These are phyloP conservation scores for Cenchrus fungigraminus DNA, from an alignment of 176 grass and related monocot species.

Conservation along the genomic window DNA sequence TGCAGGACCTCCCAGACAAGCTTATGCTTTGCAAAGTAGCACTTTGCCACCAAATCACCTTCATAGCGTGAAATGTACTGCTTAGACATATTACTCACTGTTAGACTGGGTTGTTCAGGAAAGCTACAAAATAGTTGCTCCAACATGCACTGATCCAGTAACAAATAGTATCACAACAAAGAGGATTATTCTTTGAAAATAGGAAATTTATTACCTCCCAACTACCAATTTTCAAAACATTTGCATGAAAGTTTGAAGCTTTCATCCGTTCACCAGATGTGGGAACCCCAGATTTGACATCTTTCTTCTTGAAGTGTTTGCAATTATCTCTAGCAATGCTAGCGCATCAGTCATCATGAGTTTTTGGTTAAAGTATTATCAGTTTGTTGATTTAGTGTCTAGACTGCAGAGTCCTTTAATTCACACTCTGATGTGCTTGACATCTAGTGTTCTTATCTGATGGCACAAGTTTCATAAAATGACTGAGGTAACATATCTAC, in stretches of 20 bases:
- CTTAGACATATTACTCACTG: slow-evolving; percentile 25
- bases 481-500: background rate
- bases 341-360: background rate
- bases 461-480: background rate
- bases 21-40: slow-evolving; percentile 86
- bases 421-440: background rate
- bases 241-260: slow-evolving; percentile 81
- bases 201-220: slow-evolving; percentile 66
- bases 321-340: background rate
- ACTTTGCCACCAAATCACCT: slow-evolving; percentile 86
- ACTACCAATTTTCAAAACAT: slow-evolving; percentile 73
- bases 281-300: slow-evolving; percentile 28
- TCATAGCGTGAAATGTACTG: slow-evolving; percentile 69
- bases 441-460: background rate
- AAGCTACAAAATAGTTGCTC: background rate
- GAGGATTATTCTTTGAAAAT: background rate
- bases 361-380: background rate
- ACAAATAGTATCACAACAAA: slow-evolving; percentile 14
- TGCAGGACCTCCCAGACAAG: slow-evolving; percentile 87
- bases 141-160: background rate
- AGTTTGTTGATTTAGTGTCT: background rate
- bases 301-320: slow-evolving; percentile 41
- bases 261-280: slow-evolving; percentile 55
- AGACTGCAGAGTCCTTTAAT: background rate
- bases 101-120: background rate